Base-by-base conservation (phyloP, 1,139 yeast species). In the Yamadazyma sp. region DNA sequence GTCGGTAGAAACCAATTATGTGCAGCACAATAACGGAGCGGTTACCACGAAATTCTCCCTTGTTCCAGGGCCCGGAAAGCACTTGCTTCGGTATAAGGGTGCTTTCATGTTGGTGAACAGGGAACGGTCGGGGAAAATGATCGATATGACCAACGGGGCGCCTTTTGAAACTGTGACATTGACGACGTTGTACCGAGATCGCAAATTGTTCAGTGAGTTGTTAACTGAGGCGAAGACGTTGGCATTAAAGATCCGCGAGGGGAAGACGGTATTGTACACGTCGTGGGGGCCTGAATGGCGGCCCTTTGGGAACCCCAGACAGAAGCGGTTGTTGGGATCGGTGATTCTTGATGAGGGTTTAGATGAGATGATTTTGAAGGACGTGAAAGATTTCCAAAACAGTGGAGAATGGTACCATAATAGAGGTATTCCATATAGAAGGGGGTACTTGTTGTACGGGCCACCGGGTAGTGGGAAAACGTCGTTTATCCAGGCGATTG, bases 261-360 rank as follows among this genome's bases (percentile, higher is more conserved):
- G 98, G 9, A 90, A 89, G 55, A 92, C 98, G 0, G 98, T 92
- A 8, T 69, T 92, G 6, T 92, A 78, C 61, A 88, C 96, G 2
- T 86, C 96, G 2, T 90, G 94, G 86, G 98, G 97, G 1, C 96
- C 96, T 11, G 99, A 92, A 56, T 92, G 99, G 99, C 73, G 98
- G 51, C 96, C 96, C 3, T 92, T 92, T 67, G 99, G 99, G 2
- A 94, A 86, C 56, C 97, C 99, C 1, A 74, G 97, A 48, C 83
- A 83, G 50, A 90, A 92, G 62, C 74, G 99, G 52, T 67, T 83
- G 34, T 64, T 90, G 27, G 92, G 86, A 5, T 86, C 95, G 11
- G 99, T 92, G 12, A 82, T 92, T 28, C 67, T 92, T 41, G 97
- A 89, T 56, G 60, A 74, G 26, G 92, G 88, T 1, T 67, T 92